These are phyloP conservation scores for Termitomyces sp. DNA, from an alignment of 768 basidiomycete species.

Conservation along the genomic window DNA sequence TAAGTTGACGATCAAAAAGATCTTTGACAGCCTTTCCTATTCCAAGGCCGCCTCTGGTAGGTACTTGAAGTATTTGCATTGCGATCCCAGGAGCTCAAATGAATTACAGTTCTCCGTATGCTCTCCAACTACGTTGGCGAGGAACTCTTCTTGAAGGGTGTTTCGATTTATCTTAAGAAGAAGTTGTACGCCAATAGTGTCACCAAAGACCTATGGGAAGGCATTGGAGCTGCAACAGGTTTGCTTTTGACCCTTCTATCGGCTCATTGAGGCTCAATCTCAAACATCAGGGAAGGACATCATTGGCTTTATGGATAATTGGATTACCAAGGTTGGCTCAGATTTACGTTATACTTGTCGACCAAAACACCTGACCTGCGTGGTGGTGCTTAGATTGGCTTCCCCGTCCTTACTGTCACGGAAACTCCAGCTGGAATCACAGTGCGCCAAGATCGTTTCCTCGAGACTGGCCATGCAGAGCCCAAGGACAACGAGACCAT, in stretches of 20 bases:
- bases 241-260: neutral
- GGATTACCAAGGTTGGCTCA: constrained; percentile 70
- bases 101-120: constrained; percentile 83
- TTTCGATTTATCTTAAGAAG: constrained; percentile 89
- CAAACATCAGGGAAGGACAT: constrained; percentile 54
- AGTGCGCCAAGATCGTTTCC: constrained; percentile 88
- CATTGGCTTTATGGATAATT: constrained; percentile 81
- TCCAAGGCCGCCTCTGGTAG: constrained; percentile 77
- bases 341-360: neutral
- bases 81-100: neutral
- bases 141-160: constrained; percentile 82
- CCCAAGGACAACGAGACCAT: constrained; percentile 84
- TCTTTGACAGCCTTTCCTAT: constrained; percentile 87
- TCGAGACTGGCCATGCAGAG: constrained; percentile 77
- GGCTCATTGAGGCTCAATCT: neutral
- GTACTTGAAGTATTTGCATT: constrained; percentile 10
- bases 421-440: constrained; percentile 70
- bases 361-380: constrained; percentile 28
- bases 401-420: constrained; percentile 84
- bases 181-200: constrained; percentile 82
- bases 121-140: constrained; percentile 85
- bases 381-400: constrained; percentile 49
- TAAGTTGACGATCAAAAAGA: constrained; percentile 36
- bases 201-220: constrained; percentile 85
- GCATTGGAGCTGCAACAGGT: constrained; percentile 74